These are phyloP conservation scores for Suhomyces sp. DNA, from an alignment of 805 yeast genomes.

Conservation along the genomic window DNA sequence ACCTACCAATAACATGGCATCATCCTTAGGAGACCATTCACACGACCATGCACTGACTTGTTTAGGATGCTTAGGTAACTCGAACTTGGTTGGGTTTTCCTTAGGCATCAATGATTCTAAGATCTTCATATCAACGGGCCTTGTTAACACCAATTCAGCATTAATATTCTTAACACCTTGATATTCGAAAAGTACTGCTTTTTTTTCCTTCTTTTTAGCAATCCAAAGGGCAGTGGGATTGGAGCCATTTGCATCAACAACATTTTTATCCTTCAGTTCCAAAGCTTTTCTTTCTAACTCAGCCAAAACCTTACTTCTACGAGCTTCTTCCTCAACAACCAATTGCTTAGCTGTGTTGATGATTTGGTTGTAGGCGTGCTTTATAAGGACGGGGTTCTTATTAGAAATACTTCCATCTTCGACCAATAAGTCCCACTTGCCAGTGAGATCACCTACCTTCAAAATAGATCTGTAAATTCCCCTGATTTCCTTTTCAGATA, in stretches of 20 bases:
- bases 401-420: conserved; percentile 88
- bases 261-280: conserved; percentile 49
- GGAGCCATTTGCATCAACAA: conserved; percentile 35
- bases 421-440: conserved; percentile 79
- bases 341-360: conserved; percentile 58
- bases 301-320: conserved; percentile 54
- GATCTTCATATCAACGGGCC: conserved; percentile 82
- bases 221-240: conserved; percentile 55
- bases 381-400: conserved; percentile 75
- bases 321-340: conserved; percentile 63
- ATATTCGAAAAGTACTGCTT: conserved; percentile 86
- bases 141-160: conserved; percentile 79
- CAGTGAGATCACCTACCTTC: conserved; percentile 74
- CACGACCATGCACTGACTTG: conserved; percentile 90
- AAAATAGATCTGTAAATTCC: conserved; percentile 80
- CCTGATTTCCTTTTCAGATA: conserved; percentile 85
- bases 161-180: conserved; percentile 84
- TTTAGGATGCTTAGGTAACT: conserved; percentile 63
- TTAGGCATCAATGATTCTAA: conserved; percentile 52
- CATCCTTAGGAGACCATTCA: conserved; percentile 81
- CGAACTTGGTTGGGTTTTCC: conserved; percentile 60
- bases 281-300: conserved; percentile 60
- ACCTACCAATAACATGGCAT: conserved; percentile 83
- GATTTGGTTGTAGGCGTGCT: conserved; percentile 74
- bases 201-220: conserved; percentile 76